phyloP scores from a whole-genome alignment of 1,139 yeast species.

The Nadsonia commutata region DNA sequence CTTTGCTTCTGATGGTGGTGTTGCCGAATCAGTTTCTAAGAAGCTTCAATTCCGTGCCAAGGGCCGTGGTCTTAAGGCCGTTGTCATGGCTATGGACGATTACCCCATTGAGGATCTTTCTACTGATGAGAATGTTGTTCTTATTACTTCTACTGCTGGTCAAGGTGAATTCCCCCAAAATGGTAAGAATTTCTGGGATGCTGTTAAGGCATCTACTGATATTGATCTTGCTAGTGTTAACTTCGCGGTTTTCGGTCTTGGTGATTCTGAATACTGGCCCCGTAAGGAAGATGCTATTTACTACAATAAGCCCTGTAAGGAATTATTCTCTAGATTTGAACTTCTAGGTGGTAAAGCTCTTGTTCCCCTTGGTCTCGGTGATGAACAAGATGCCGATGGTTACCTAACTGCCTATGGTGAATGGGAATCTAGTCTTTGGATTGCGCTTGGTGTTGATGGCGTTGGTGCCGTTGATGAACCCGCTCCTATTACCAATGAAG shows the following conservation, averaged over 20 bases:
- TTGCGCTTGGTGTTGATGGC: slow-evolving; percentile 73
- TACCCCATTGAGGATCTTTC: slow-evolving; percentile 66
- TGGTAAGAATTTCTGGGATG: slow-evolving; percentile 87
- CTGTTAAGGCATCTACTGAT: slow-evolving; percentile 52
- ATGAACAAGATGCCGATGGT: slow-evolving; percentile 96
- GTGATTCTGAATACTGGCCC: slow-evolving; percentile 96
- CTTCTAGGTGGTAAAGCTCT: slow-evolving; percentile 63
- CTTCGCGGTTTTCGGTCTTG: slow-evolving; percentile 75
- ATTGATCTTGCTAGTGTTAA: slow-evolving; percentile 57
- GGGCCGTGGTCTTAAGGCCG: slow-evolving; percentile 73
- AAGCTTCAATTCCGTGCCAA: slow-evolving; percentile 72
- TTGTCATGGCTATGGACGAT: slow-evolving; percentile 74
- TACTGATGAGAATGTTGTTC: slow-evolving; percentile 66
- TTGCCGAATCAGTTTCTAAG: slow-evolving; percentile 73
- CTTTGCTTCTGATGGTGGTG: slow-evolving; percentile 93
- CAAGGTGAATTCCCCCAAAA: slow-evolving; percentile 97
- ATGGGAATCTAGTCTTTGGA: slow-evolving; percentile 84
- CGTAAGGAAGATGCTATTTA: slow-evolving; percentile 88
- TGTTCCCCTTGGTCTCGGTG: slow-evolving; percentile 75
- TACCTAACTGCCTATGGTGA: slow-evolving; percentile 74
- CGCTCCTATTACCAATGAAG: slow-evolving; percentile 90
- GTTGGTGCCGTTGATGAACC: slow-evolving; percentile 86
- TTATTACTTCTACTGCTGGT: slow-evolving; percentile 84
- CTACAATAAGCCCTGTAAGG: slow-evolving; percentile 84
- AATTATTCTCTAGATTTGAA: slow-evolving; percentile 47